These are phyloP conservation scores for Tagetes erecta DNA, from an alignment of 129 eudicot species.

Conservation along the genomic window DNA sequence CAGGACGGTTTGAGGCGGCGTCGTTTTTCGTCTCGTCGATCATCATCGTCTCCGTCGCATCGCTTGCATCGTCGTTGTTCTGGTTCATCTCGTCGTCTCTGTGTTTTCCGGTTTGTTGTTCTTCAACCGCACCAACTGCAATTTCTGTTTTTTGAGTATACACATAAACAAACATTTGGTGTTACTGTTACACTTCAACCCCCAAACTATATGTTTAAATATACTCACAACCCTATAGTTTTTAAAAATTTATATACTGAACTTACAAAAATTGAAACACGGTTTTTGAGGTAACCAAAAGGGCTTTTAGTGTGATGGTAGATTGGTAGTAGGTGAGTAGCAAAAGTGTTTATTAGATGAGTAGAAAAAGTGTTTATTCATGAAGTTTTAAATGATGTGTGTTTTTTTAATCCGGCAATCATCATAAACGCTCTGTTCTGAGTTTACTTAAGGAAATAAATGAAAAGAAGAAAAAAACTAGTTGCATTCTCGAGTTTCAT, in stretches of 20 bases:
- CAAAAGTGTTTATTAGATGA: too few species aligned
- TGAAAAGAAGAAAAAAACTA: too few species aligned
- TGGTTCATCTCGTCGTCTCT: slow-evolving; percentile 3
- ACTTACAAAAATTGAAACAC: too few species aligned
- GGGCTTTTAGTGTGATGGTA: too few species aligned
- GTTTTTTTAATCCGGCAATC: too few species aligned
- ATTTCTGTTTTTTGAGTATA: slow-evolving; percentile 14
- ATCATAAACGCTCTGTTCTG: too few species aligned
- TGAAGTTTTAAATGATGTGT: too few species aligned
- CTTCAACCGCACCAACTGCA: slow-evolving; percentile 53
- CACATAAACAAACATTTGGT: background rate
- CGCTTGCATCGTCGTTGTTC: slow-evolving; percentile 28
- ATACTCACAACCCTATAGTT: background rate
- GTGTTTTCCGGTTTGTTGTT: slow-evolving; percentile 16
- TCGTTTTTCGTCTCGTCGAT: slow-evolving; percentile 10
- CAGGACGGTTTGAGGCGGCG: slow-evolving; percentile 15
- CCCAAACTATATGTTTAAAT: slow-evolving; percentile 14
- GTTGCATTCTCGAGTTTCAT: too few species aligned
- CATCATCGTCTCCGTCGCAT: slow-evolving; percentile 5
- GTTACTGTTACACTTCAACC: background rate
- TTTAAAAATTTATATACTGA: background rate
- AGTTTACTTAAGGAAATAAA: too few species aligned
- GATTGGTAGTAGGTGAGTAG: too few species aligned
- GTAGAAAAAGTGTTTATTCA: too few species aligned
- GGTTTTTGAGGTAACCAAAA: too few species aligned